Conservation (phyloP, 768 basidiomycete species). For the Boletus reticuloceps region DNA sequence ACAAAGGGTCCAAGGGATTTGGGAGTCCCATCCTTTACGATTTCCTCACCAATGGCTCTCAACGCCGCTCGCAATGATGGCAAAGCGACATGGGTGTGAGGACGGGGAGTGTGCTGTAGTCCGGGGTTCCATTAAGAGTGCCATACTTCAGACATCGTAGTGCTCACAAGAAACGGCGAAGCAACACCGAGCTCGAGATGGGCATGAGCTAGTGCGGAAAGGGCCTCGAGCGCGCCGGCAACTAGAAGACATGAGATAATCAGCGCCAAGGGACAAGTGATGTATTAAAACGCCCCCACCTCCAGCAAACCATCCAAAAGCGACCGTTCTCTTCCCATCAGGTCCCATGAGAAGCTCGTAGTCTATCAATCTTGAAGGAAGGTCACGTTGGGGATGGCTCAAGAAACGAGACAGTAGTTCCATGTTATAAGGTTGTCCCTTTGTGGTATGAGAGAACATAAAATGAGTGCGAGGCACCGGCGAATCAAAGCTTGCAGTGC, state of each 20-base stretch:
- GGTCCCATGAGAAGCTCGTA: slow-evolving; percentile 74
- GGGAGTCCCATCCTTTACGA: slow-evolving; percentile 58
- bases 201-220: slow-evolving; percentile 73
- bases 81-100: slow-evolving; percentile 68
- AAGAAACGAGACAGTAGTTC: slow-evolving; percentile 69
- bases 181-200: slow-evolving; percentile 77
- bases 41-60: slow-evolving; percentile 52
- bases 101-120: slow-evolving; percentile 66
- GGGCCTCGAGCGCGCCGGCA: slow-evolving; percentile 80
- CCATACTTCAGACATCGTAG: not conserved
- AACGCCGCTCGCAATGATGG: slow-evolving; percentile 51
- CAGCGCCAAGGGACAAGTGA: not conserved
- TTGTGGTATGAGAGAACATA: slow-evolving; percentile 92
- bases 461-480: slow-evolving; percentile 63
- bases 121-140: not conserved
- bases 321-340: slow-evolving; percentile 74
- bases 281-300: slow-evolving; percentile 41
- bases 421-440: slow-evolving; percentile 86
- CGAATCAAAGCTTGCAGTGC: slow-evolving; percentile 9
- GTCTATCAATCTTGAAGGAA: slow-evolving; percentile 64
- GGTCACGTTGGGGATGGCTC: slow-evolving; percentile 19
- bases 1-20: slow-evolving; percentile 71
- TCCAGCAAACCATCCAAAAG: slow-evolving; percentile 92
- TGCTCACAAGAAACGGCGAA: slow-evolving; percentile 75
- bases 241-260: slow-evolving; percentile 41